Percentiles rank a stretch among this genome's conserved stretches.
Conservation (phyloP, 352 stramenopile genomes). For the Thraustotheca clavata region DNA sequence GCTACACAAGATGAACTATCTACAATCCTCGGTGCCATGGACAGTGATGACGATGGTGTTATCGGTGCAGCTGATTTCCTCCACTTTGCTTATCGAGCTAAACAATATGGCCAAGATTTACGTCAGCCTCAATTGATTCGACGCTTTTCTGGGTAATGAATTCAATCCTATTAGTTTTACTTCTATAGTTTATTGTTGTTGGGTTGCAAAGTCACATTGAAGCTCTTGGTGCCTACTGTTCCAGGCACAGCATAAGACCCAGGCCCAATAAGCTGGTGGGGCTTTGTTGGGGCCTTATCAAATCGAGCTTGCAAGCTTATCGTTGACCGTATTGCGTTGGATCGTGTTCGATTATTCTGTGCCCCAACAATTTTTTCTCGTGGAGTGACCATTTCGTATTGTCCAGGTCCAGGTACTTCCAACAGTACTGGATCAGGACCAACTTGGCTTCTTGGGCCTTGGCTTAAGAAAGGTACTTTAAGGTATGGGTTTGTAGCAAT, state of each 20-base stretch:
- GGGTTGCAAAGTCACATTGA: conserved; percentile 51
- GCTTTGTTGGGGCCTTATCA: conserved; percentile 41
- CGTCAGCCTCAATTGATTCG: conserved; percentile 1
- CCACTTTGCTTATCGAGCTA: conserved; percentile 66
- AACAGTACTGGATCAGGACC: conserved; percentile 4
- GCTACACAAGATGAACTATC: conserved; percentile 72
- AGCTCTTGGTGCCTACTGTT: conserved; percentile 53
- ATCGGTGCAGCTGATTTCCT: conserved; percentile 76
- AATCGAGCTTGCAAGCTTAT: conserved; percentile 45
- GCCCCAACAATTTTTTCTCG: background rate
- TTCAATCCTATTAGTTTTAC: background rate
- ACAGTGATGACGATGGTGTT: conserved; percentile 64
- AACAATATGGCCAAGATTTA: background rate
- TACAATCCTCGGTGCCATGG: conserved; percentile 69
- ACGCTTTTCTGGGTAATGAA: conserved; percentile 9
- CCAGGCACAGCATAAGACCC: conserved; percentile 44
- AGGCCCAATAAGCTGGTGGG: conserved; percentile 32
- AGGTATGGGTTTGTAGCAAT: conserved; percentile 14
- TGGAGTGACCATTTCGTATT: conserved; percentile 26
- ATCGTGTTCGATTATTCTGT: conserved; percentile 26
- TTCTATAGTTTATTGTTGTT: background rate
- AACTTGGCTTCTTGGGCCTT: conserved; percentile 5
- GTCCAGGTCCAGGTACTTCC: conserved; percentile 39
- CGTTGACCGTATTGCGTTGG: conserved; percentile 32
- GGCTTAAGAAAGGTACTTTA: conserved; percentile 14